Base-by-base conservation (phyloP, 441 rosid genomes). In the Sinapis alba region DNA sequence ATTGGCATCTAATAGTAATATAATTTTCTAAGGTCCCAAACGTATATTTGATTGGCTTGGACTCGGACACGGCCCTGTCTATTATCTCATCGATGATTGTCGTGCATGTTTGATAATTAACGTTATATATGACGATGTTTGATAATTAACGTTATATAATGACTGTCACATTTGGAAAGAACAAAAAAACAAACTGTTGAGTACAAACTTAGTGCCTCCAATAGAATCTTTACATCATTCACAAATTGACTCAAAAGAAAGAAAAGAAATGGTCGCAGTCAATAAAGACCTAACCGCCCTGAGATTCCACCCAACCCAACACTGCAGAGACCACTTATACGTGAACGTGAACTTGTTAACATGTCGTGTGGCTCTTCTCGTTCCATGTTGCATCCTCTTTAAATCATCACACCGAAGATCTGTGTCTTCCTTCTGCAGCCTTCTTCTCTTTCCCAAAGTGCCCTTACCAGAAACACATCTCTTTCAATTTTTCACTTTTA, bases 331-430 rank as follows among this genome's bases (percentile, higher is more conserved):
- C 59, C 65, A 65, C 72, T 65, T 57, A 56, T 56, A 51, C n/a
- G 27, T 34, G 27, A 63, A 72, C 10, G 20, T 64, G 65, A 27
- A 41, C 12, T 54, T 20, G 21, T 24, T 61, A 64, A 36, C 73
- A 68, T 60, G 43, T 68, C 54, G 12, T 60, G 68, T 60, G 73
- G 68, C 68, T 67, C 38, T 67, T 50, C 73, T 67, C 61, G 13
- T 60, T 74, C 68, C 56, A 74, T 65, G 66, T 66, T 74, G 60
- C 61, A 45, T 66, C 60, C 72, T 74, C 66, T 66, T 66, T 41
- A 64, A 16, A 64, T 54, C 67, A 74, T 66, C 9, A 47, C 62
- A 60, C 41, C 16, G 3, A 9, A 30, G 6, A 62, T 51, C 36
- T 21, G 19, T 43, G 26, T 57, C 34, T 65, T 66, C 45, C n/a